Conservation (phyloP, 2,329 filamentous ascomycete species). For the Fonsecaea monophora region DNA sequence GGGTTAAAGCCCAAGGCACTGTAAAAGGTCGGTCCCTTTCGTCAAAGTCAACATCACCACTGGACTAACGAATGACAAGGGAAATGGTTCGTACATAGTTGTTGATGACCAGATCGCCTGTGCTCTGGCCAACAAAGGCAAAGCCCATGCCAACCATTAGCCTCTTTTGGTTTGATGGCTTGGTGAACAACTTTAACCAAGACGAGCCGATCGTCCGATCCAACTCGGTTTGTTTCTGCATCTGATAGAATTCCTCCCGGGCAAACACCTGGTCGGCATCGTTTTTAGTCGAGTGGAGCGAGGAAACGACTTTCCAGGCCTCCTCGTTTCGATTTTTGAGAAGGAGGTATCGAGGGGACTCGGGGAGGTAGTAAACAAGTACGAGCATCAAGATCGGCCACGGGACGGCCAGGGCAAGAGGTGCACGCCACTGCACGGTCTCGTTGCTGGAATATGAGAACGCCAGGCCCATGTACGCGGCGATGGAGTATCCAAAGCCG, state of each 20-base stretch:
- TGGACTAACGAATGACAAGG: background rate
- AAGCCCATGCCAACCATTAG: background rate
- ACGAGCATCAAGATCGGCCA: conserved; percentile 48
- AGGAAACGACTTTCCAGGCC: conserved; percentile 48
- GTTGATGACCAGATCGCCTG: conserved; percentile 3
- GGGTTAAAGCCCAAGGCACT: background rate
- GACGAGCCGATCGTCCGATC: conserved; percentile 38
- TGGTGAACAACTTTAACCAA: background rate
- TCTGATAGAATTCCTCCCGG: conserved; percentile 51
- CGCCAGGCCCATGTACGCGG: conserved; percentile 29
- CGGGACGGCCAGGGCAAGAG: conserved; percentile 34
- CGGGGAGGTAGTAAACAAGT: conserved; percentile 58
- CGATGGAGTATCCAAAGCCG: conserved; percentile 27
- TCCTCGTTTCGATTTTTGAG: conserved; percentile 53
- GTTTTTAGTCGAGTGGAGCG: conserved; percentile 51
- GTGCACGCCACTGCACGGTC: conserved; percentile 37
- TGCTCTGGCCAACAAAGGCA: conserved; percentile 10
- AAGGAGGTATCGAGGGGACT: conserved; percentile 49
- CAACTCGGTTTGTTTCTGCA: conserved; percentile 52
- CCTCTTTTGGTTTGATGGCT: background rate
- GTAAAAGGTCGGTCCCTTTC: conserved; percentile 1
- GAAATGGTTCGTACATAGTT: conserved; percentile 10
- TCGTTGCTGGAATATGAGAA: conserved; percentile 17
- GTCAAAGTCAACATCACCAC: background rate
- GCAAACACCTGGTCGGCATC: conserved; percentile 48